These are phyloP conservation scores for Carex parvula DNA, from an alignment of 176 grass and related monocot genomes.

Conservation along the genomic window DNA sequence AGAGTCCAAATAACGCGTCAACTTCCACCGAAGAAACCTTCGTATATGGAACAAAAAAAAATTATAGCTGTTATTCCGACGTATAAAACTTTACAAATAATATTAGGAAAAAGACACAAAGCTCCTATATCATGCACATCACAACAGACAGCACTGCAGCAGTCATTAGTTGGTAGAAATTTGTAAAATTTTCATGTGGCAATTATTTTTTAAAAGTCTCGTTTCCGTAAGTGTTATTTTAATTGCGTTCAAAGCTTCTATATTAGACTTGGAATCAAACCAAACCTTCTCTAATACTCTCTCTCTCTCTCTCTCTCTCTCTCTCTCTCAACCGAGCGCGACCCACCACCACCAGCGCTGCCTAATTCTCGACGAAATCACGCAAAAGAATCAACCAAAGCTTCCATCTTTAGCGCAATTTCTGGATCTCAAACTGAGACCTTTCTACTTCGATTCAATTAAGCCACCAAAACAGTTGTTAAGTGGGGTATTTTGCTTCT, in stretches of 20 bases:
- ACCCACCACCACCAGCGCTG: slow-evolving; percentile 22
- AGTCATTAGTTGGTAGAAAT: neutral
- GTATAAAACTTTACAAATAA: neutral
- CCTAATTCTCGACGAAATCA: slow-evolving; percentile 12
- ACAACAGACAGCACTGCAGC: neutral
- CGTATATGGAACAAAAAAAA: neutral
- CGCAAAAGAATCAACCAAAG: neutral
- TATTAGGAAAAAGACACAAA: neutral
- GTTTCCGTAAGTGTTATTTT: neutral
- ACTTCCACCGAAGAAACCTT: slow-evolving; percentile 12
- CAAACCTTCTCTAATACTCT: slow-evolving; percentile 15
- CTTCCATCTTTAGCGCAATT: neutral
- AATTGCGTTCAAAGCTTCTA: slow-evolving; percentile 13
- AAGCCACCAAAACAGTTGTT: neutral
- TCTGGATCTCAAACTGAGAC: neutral
- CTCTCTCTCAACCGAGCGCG: neutral
- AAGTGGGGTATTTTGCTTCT: neutral
- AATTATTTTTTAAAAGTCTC: neutral
- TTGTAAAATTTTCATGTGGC: neutral
- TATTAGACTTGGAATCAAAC: neutral
- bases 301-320: neutral
- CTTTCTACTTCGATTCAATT: neutral
- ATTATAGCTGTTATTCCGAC: too few species aligned
- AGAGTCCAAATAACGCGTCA: slow-evolving; percentile 17
- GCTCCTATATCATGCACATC: neutral